Evolutionary conservation across 371 early-diverging fungal genomes (phyloP).

Genomic region (Haplosporangium sp.): DNA sequence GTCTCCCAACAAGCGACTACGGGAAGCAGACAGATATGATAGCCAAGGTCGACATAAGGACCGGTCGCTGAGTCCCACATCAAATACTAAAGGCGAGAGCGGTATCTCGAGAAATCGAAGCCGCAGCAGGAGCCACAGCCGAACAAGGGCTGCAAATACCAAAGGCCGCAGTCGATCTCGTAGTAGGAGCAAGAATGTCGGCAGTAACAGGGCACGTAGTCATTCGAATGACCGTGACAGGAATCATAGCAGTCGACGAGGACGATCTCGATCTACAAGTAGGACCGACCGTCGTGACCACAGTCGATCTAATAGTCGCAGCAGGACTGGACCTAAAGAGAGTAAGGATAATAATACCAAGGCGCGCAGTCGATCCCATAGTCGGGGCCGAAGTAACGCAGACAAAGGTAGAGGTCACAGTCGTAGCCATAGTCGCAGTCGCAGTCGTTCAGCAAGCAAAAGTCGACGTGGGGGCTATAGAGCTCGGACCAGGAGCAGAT

Average conservation of each 20-base stretch:
- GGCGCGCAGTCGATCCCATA: conserved; percentile 25
- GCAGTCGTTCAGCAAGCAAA: too few relatives aligned
- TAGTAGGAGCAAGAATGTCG: conserved; percentile 7
- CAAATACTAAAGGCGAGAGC: conserved; percentile 6
- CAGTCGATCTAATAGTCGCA: conserved; percentile 18
- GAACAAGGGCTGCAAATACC: conserved; percentile 1
- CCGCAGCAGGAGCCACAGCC: conserved; percentile 25
- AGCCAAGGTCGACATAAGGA: conserved; percentile 21
- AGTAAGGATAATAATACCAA: conserved; percentile 1
- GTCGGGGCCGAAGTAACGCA: conserved; percentile 6
- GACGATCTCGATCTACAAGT: conserved; percentile 4
- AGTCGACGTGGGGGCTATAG: conserved; percentile 16
- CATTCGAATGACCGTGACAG: conserved; percentile 18
- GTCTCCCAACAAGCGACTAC: neutral
- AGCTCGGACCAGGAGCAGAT: conserved; percentile 19
- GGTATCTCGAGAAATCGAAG: conserved; percentile 2
- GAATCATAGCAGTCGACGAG: conserved; percentile 2
- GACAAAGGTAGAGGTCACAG: conserved; percentile 19
- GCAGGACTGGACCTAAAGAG: conserved; percentile 5
- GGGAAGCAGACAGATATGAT: conserved; percentile 17
- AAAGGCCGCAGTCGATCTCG: conserved; percentile 21
- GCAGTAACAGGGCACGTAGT: conserved; percentile 6
- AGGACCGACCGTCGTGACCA: conserved; percentile 1
- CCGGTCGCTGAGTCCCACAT: conserved; percentile 16
- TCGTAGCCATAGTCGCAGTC: conserved; percentile 14